These are phyloP conservation scores for Termitomyces titanicus DNA, from an alignment of 768 basidiomycete genomes.

Conservation along the genomic window DNA sequence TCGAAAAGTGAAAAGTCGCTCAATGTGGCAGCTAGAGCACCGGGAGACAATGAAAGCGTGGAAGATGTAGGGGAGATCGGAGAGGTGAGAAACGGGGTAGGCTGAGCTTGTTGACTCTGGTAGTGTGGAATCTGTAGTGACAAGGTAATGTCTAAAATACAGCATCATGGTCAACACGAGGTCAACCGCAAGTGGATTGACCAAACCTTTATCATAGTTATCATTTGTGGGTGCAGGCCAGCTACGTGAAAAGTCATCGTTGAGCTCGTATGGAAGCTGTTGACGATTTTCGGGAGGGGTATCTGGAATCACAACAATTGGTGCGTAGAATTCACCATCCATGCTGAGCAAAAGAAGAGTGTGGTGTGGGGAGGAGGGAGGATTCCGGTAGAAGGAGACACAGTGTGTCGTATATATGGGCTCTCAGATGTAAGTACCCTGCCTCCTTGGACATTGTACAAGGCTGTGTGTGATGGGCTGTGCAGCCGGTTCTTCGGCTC, in stretches of 20 bases:
- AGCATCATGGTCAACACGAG: neutral
- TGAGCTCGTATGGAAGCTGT: neutral
- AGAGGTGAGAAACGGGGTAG: constrained; percentile 3
- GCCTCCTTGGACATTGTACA: neutral
- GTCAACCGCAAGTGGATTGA: neutral
- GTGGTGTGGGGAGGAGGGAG: neutral
- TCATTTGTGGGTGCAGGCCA: constrained; percentile 1
- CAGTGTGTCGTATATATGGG: neutral
- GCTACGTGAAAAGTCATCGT: neutral
- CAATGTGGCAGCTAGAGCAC: neutral
- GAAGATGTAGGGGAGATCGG: constrained; percentile 8
- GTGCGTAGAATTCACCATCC: neutral
- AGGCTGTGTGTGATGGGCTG: constrained; percentile 2
- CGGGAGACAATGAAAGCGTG: constrained; percentile 5
- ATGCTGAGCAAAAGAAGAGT: neutral
- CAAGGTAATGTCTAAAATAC: constrained; percentile 1
- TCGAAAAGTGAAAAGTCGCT: constrained; percentile 2
- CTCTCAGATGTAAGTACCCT: neutral
- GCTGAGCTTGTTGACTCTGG: neutral
- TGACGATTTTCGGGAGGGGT: constrained; percentile 1
- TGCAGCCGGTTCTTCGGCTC: neutral
- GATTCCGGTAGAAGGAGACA: too few relatives aligned
- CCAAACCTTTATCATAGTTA: constrained; percentile 2
- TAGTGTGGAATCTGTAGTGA: neutral
- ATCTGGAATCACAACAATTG: constrained; percentile 9